Percentiles rank a stretch among this genome's conserved stretches.
These are phyloP conservation scores for Candida glucosophila DNA, from an alignment of 1,139 yeast species.

Conservation along the genomic window DNA sequence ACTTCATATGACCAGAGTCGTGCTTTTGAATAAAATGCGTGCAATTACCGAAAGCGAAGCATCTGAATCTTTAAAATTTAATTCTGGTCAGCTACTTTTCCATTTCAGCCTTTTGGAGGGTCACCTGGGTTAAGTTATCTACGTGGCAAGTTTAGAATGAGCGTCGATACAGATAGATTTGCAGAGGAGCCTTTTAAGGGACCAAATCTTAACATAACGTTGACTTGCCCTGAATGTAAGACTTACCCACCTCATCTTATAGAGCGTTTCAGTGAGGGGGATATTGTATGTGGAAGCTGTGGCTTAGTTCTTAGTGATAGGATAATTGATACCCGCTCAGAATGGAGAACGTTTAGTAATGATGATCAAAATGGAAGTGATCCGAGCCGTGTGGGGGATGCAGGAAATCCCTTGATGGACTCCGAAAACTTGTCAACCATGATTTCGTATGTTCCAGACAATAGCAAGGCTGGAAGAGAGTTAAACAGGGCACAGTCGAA, in stretches of 20 bases:
- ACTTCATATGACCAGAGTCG: too few relatives aligned
- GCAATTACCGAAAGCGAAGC: too few relatives aligned
- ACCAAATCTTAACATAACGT: slow-evolving; percentile 77
- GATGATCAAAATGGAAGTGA: slow-evolving; percentile 98
- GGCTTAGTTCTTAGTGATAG: slow-evolving; percentile 89
- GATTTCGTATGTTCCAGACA: slow-evolving; percentile 79
- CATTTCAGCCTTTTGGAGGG: too few relatives aligned
- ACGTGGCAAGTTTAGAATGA: too few relatives aligned
- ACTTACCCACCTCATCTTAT: slow-evolving; percentile 92
- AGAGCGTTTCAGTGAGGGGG: slow-evolving; percentile 95
- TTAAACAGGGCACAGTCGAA: slow-evolving; percentile 83
- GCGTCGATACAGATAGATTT: slow-evolving; percentile 8
- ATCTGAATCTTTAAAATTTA: too few relatives aligned
- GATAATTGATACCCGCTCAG: slow-evolving; percentile 91
- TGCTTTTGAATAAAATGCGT: too few relatives aligned
- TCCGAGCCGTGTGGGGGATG: slow-evolving; percentile 99
- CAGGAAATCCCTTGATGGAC: slow-evolving; percentile 89
- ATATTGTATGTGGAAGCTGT: slow-evolving; percentile 94
- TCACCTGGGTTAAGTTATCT: too few relatives aligned
- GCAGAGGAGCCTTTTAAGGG: slow-evolving; percentile 35
- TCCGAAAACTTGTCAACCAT: slow-evolving; percentile 89
- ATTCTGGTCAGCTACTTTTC: too few relatives aligned
- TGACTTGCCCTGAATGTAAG: slow-evolving; percentile 94
- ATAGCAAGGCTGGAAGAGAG: slow-evolving; percentile 72
- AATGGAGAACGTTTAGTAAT: slow-evolving; percentile 96